Conservation (phyloP, 306 rosid genomes). For the Medicago arabica region DNA sequence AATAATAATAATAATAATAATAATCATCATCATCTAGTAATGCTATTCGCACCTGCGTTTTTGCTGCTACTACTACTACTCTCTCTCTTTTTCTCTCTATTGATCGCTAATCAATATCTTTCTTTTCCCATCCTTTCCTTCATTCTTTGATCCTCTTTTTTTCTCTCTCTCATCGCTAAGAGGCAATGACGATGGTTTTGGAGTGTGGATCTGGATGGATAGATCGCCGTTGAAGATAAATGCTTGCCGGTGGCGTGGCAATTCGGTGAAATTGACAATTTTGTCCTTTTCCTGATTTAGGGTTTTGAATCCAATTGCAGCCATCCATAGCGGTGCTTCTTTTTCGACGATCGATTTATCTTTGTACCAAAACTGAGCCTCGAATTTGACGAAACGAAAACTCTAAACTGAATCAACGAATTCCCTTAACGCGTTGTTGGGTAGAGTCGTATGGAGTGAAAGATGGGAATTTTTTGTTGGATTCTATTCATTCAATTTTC, state of each 20-base stretch:
- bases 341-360: slow-evolving; percentile 4
- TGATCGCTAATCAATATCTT: too few relatives aligned
- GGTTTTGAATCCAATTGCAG: slow-evolving; percentile 45
- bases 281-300: slow-evolving; percentile 9
- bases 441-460: slow-evolving; percentile 43
- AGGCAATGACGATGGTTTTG: slow-evolving; percentile 54
- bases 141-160: background rate
- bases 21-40: background rate
- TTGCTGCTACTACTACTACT: background rate
- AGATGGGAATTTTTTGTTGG: slow-evolving; percentile 13
- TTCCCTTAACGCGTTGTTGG: slow-evolving; percentile 29
- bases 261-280: slow-evolving; percentile 33
- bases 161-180: background rate
- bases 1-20: background rate
- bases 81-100: background rate
- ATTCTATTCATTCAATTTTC: background rate
- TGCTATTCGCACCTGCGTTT: too few relatives aligned
- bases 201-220: slow-evolving; percentile 49
- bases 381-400: background rate
- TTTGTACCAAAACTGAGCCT: slow-evolving; percentile 51
- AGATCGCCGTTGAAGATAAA: background rate
- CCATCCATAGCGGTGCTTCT: slow-evolving; percentile 44
- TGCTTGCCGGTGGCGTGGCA: slow-evolving; percentile 48
- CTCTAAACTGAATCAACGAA: background rate
- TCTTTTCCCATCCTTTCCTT: background rate